phyloP scores from a whole-genome alignment of 2,329 filamentous ascomycete genomes.

The Trichoderma sp. region DNA sequence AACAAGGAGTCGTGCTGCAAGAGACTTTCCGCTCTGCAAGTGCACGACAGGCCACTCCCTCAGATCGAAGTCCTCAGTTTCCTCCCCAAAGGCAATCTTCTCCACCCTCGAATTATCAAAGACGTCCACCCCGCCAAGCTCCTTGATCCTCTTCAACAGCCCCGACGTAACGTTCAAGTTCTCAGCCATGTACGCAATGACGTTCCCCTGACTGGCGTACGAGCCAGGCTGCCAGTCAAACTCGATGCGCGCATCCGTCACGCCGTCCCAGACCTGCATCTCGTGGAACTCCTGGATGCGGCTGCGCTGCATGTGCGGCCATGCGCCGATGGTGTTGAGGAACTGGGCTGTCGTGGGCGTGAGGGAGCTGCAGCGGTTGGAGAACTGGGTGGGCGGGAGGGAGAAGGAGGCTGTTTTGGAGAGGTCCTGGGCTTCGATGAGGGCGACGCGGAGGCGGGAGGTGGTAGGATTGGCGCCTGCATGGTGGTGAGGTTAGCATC shows the following conservation, averaged over 20 bases:
- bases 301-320: constrained; percentile 71
- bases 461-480: constrained; percentile 77
- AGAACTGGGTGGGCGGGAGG: constrained; percentile 70
- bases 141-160: constrained; percentile 70
- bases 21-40: constrained; percentile 65
- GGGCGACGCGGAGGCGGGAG: constrained; percentile 75
- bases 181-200: constrained; percentile 95
- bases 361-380: constrained; percentile 93
- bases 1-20: constrained; percentile 82
- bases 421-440: constrained; percentile 89
- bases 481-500: too few relatives aligned
- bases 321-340: constrained; percentile 80
- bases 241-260: constrained; percentile 82
- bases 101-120: constrained; percentile 79
- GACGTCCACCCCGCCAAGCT: constrained; percentile 68
- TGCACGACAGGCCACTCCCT: constrained; percentile 85
- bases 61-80: constrained; percentile 71
- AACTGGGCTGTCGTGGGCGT: constrained; percentile 87
- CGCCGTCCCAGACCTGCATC: constrained; percentile 98
- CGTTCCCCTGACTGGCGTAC: constrained; percentile 50
- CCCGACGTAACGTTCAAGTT: constrained; percentile 86
- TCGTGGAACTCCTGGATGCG: constrained; percentile 87
- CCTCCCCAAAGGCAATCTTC: constrained; percentile 73
- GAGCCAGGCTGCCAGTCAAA: constrained; percentile 71
- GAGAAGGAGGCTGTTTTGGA: constrained; percentile 67